Evolutionary conservation across 2,329 filamentous ascomycete genomes (phyloP).

Genomic region (Aspergillus cejpii): DNA sequence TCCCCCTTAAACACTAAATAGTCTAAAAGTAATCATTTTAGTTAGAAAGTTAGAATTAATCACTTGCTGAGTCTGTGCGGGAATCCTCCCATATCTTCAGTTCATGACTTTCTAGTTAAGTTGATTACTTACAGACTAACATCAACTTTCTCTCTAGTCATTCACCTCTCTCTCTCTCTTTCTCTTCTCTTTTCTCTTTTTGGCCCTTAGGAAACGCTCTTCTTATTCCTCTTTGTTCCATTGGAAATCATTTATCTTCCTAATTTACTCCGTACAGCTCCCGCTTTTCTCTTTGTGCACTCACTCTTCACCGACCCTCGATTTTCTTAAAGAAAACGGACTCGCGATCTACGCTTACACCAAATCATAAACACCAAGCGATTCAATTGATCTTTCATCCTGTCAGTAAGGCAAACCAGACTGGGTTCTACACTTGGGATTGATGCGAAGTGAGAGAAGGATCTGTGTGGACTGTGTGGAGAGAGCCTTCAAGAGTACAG

Average conservation of each 20-base stretch:
- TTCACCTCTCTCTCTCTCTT: not conserved
- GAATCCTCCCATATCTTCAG: conserved; percentile 11
- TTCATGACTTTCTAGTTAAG: too few species aligned
- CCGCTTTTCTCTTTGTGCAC: conserved; percentile 1
- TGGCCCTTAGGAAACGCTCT: not conserved
- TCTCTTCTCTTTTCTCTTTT: not conserved
- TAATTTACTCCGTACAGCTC: too few species aligned
- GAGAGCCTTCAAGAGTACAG: conserved; percentile 5
- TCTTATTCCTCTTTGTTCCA: not conserved
- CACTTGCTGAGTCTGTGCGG: conserved; percentile 19
- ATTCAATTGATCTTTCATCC: not conserved
- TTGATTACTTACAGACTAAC: conserved; percentile 6
- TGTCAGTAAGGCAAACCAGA: too few species aligned
- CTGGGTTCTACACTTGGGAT: not conserved
- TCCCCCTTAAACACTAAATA: too few species aligned
- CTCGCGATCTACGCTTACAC: too few species aligned
- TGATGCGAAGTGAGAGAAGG: not conserved
- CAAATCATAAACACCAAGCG: too few species aligned
- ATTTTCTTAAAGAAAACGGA: not conserved
- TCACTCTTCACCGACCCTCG: conserved; percentile 14
- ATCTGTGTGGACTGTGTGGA: not conserved
- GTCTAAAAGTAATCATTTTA: too few species aligned
- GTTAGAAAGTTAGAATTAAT: too few species aligned
- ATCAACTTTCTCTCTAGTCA: not conserved
- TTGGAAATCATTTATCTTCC: too few species aligned